Evolutionary conservation across 2,329 filamentous ascomycete species (phyloP), one percentile per base, ranked within the genome.

Genomic region (Drechslera avenae): DNA sequence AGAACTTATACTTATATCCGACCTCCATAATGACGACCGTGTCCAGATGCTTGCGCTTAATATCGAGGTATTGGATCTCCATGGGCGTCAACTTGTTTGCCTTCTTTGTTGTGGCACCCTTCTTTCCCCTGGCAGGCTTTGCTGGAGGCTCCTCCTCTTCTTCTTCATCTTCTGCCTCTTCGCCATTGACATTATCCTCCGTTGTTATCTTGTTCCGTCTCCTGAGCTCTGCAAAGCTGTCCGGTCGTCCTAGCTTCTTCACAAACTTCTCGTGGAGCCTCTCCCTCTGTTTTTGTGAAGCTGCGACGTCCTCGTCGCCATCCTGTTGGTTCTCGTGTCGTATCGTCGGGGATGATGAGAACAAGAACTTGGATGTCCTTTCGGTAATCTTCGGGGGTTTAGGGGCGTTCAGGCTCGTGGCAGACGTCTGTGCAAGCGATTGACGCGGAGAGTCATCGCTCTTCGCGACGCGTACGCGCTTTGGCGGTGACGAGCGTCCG

Each of bases 1-100:
- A 96, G 77, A 99, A 96, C 28, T 89, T 87, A 75, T 96, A 99
- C 72, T 99, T 99, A 77, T 99, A 99, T 42, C 94, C 94, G 7
- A 97, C 94, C 72, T 99, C 93, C 44, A 97, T 86, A 10, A 97
- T 89, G 46, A 99, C 80, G 16, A 99, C 66, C 0, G 93, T 94
- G 69, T 97, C 94, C 77, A 91, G 82, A 69, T 97, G 87, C 62
- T 93, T 90, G 53, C 86, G 83, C 76, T 99, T 99, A 73, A 99
- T 96, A 14, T 96, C 92, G 5, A 99, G 81, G 50, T 96, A 89
- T 66, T 97, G 94, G 33, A 89, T 83, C 72, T 97, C 92, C 86
- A 99, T 89, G 0, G 94, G 94, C 0, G 94, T 99, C 53, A 99
- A 82, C 71, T 97, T 97, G 46, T 74, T 83, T 54, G 84, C 83